A percentile compares a stretch with the other conserved stretches of the same genome.
Conservation (phyloP, 352 stramenopile species). For the Globisporangium rhizosaccharum region DNA sequence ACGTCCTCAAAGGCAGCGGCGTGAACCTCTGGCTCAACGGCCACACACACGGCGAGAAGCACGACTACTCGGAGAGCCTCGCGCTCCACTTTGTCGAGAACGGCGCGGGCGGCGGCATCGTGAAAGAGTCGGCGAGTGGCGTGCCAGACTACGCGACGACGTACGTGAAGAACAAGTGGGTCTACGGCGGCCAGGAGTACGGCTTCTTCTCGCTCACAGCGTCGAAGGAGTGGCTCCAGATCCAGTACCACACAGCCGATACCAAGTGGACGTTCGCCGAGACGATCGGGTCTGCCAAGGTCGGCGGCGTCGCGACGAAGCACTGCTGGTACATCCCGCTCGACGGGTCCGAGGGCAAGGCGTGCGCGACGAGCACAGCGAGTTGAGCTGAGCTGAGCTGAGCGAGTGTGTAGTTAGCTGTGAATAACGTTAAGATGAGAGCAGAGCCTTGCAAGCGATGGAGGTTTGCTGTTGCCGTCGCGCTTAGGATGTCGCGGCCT, state of each 20-base stretch:
- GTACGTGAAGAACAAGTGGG: constrained; percentile 55
- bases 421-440: too few relatives aligned
- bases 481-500: too few relatives aligned
- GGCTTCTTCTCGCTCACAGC: constrained; percentile 62
- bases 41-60: constrained; percentile 75
- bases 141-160: constrained; percentile 39
- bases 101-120: constrained; percentile 70
- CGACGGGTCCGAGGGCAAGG: constrained; percentile 24
- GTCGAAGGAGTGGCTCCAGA: constrained; percentile 59
- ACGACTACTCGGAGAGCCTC: constrained; percentile 45
- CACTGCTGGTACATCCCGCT: constrained; percentile 78
- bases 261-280: constrained; percentile 52
- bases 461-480: too few relatives aligned
- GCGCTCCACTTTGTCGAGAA: constrained; percentile 73
- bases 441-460: too few relatives aligned
- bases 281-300: constrained; percentile 35
- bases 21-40: constrained; percentile 68
- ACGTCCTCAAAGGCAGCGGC: constrained; percentile 37
- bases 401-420: too few relatives aligned
- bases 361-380: too few relatives aligned
- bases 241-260: constrained; percentile 69
- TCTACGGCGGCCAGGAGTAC: constrained; percentile 58
- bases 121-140: constrained; percentile 74
- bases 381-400: too few relatives aligned
- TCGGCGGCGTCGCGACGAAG: constrained; percentile 50